Evolutionary conservation across 257 asterid species (phyloP), one percentile per base, ranked within the genome.

Genomic region (Solanum raphanifolium): DNA sequence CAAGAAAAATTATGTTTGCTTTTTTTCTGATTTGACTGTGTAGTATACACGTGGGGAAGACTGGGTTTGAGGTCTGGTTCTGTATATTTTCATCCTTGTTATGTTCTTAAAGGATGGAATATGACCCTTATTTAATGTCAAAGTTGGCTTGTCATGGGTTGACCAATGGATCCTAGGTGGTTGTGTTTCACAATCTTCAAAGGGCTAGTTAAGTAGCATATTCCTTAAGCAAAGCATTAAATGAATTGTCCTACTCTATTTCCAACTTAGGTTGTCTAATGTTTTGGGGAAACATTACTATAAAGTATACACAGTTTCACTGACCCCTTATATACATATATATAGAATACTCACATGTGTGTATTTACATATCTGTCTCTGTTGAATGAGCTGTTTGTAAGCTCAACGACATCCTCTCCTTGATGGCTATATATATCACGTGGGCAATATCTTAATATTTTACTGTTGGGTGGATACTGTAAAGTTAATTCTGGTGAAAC

Each of bases 401-500:
- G 43, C 43, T 29, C 86, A 48, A 81, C 21, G 4, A 48, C 6
- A 20, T 18, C 31, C 38, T 82, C 29, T 48, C 43, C 43, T 82
- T 82, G 69, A 82, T 46, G 68, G 73, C 41, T 58, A 41, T 60
- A 18, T 58, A 58, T 43, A 5, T 58, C 25, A 65, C 0, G 65
- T 25, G 39, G 58, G 75, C 41, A 32, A n/a, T 38, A 65, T 38
- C 60, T 86, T 9, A 52, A 36, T 23, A 15, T 75, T 31, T 69
- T 86, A 48, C 76, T 73, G 31, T 21, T 31, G 23, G 9, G 25
- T 31, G 74, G 36, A 23, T 78, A 73, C 52, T 32, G 48, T 29
- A 21, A 83, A 76, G 29, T 68, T 9, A 20, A 75, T 71, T 69
- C 90, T 90, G 98, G 93, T 31, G 88, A 88, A 85, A 78, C 21